phyloP scores from a whole-genome alignment of 163 green algal genomes.

The Chloroidium sp. region DNA sequence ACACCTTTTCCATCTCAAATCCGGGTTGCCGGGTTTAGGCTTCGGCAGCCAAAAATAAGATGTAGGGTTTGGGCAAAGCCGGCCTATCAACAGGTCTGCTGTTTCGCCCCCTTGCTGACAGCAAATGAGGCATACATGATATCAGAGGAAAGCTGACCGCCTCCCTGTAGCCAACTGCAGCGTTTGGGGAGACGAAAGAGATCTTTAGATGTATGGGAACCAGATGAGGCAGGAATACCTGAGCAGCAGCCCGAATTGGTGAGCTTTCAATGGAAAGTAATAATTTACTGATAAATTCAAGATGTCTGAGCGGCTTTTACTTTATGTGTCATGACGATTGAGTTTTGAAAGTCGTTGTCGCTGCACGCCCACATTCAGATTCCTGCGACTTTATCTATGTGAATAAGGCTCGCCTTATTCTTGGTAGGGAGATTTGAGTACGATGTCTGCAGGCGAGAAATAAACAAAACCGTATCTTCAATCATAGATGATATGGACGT shows the following conservation, averaged over 20 bases:
- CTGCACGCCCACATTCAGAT: not conserved
- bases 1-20: too few relatives aligned
- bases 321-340: not conserved
- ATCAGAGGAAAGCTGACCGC: too few relatives aligned
- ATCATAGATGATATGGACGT: constrained; percentile 61
- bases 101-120: too few relatives aligned
- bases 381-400: not conserved
- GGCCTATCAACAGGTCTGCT: too few relatives aligned
- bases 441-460: constrained; percentile 24
- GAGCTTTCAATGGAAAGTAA: not conserved
- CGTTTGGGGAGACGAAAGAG: too few relatives aligned
- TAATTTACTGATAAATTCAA: not conserved
- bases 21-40: too few relatives aligned
- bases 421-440: not conserved
- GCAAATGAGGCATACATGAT: too few relatives aligned
- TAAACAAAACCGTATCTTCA: constrained; percentile 30
- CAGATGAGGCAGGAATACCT: not conserved
- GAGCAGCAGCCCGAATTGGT: constrained; percentile 17
- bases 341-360: not conserved
- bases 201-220: not conserved
- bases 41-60: too few relatives aligned
- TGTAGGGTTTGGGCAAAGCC: too few relatives aligned
- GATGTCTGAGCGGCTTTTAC: not conserved
- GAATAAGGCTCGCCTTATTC: not conserved
- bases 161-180: too few relatives aligned